phyloP scores from a whole-genome alignment of 1,284 basidiomycete genomes.

The Apiotrichum sp. region DNA sequence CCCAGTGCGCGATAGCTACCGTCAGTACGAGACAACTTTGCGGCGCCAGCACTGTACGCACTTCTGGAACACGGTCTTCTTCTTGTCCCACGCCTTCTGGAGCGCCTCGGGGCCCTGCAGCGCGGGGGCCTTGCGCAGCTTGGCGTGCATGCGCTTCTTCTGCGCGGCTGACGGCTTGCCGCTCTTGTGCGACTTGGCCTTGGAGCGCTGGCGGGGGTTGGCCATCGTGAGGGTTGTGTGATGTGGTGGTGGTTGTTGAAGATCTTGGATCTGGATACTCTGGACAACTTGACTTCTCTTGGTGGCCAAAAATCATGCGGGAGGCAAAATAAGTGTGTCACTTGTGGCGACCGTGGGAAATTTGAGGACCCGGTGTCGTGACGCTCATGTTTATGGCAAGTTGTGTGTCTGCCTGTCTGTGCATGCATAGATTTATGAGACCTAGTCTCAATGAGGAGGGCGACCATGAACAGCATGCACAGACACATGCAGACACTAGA shows the following conservation, averaged over 20 bases:
- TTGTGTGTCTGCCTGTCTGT: too few relatives aligned
- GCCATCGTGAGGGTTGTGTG: conserved; percentile 56
- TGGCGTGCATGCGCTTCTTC: conserved; percentile 37
- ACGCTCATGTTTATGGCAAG: too few relatives aligned
- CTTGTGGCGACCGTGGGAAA: too few relatives aligned
- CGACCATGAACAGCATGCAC: too few relatives aligned
- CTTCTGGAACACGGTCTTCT: conserved; percentile 91
- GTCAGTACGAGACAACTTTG: conserved; percentile 1
- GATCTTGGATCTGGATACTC: too few relatives aligned
- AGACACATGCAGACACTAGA: too few relatives aligned
- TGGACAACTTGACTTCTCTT: too few relatives aligned
- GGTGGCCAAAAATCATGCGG: neutral
- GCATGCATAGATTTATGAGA: too few relatives aligned
- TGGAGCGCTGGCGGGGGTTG: conserved; percentile 72
- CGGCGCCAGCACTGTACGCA: conserved; percentile 47
- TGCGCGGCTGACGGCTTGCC: conserved; percentile 31
- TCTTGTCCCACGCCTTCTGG: conserved; percentile 80
- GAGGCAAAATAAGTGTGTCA: neutral
- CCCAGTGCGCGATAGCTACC: conserved; percentile 45
- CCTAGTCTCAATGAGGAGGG: too few relatives aligned
- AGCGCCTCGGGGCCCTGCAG: conserved; percentile 76
- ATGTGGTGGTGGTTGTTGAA: too few relatives aligned
- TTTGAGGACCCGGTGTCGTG: too few relatives aligned
- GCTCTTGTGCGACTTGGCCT: conserved; percentile 34
- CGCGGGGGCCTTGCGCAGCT: conserved; percentile 61